A percentile compares a stretch with the other conserved stretches of the same genome.
Evolutionary conservation across 2,329 filamentous ascomycete species (phyloP).

Genomic region (Sporothrix mexicana): DNA sequence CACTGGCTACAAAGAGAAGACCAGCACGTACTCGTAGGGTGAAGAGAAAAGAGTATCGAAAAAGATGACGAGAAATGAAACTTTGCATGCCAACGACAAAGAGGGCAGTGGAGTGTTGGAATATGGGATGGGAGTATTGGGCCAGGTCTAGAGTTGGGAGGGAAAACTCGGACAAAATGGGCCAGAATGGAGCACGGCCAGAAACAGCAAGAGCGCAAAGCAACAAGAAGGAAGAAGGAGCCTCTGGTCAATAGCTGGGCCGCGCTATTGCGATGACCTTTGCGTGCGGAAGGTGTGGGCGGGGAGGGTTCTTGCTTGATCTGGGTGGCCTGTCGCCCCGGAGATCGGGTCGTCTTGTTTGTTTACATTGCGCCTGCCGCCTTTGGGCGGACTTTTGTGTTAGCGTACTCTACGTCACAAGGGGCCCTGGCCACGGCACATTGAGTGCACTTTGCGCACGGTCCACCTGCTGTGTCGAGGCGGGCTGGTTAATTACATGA

Average conservation of each 20-base stretch:
- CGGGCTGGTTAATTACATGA: slow-evolving; percentile 25
- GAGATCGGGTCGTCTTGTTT: slow-evolving; percentile 39
- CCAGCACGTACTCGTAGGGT: not conserved
- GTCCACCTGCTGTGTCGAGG: not conserved
- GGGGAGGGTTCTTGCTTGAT: slow-evolving; percentile 36
- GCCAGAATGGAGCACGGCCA: not conserved
- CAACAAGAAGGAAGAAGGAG: slow-evolving; percentile 4
- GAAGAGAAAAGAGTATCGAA: slow-evolving; percentile 22
- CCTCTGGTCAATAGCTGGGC: slow-evolving; percentile 24
- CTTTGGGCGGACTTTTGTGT: slow-evolving; percentile 7
- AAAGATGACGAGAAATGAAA: slow-evolving; percentile 31
- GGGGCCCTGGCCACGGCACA: slow-evolving; percentile 30
- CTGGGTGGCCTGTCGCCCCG: slow-evolving; percentile 37
- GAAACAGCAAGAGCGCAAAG: not conserved
- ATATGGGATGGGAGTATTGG: slow-evolving; percentile 12
- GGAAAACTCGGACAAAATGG: slow-evolving; percentile 25
- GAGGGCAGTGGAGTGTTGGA: slow-evolving; percentile 21
- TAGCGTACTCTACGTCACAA: slow-evolving; percentile 33
- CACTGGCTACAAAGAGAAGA: not conserved
- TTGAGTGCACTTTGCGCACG: slow-evolving; percentile 27
- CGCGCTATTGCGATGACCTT: slow-evolving; percentile 30
- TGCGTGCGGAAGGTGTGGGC: slow-evolving; percentile 27
- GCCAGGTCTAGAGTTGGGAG: slow-evolving; percentile 15
- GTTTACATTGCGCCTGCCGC: slow-evolving; percentile 37
- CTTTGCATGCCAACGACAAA: slow-evolving; percentile 35